These are phyloP conservation scores for Penicillium longicatenatum DNA, from an alignment of 495 filamentous ascomycete genomes.

Conservation along the genomic window DNA sequence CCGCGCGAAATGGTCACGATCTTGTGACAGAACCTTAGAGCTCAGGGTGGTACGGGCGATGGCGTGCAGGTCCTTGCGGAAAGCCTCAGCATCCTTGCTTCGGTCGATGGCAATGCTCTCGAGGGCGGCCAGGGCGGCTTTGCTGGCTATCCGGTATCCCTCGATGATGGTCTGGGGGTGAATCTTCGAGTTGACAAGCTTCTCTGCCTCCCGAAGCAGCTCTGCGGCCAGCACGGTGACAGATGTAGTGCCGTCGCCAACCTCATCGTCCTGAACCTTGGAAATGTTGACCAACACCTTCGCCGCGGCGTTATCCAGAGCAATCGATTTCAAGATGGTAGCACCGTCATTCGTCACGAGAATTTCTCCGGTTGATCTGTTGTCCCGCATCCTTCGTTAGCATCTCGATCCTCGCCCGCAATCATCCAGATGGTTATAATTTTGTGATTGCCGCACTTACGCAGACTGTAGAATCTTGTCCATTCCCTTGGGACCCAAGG, in stretches of 20 bases:
- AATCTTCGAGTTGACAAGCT: conserved; percentile 95
- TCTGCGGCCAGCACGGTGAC: conserved; percentile 94
- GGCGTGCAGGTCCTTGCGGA: conserved; percentile 84
- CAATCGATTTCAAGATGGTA: conserved; percentile 97
- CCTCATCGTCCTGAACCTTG: conserved; percentile 98
- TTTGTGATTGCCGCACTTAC: conserved; percentile 51
- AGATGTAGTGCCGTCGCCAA: conserved; percentile 91
- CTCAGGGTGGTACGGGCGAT: conserved; percentile 97
- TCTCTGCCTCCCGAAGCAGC: conserved; percentile 93
- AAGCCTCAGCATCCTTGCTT: conserved; percentile 75
- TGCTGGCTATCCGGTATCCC: conserved; percentile 94
- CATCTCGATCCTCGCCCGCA: conserved; percentile 13
- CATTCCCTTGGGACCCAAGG: conserved; percentile 97
- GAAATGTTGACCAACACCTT: conserved; percentile 97
- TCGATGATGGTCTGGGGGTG: conserved; percentile 99
- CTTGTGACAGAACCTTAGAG: conserved; percentile 95
- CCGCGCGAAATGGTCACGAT: conserved; percentile 86
- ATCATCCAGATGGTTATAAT: conserved; percentile 8
- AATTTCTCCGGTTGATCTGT: conserved; percentile 90
- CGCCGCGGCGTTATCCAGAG: conserved; percentile 96
- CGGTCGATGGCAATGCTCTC: conserved; percentile 86
- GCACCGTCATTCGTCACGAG: conserved; percentile 99
- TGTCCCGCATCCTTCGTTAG: conserved; percentile 12
- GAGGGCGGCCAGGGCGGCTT: conserved; percentile 80
- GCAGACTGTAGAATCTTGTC: conserved; percentile 99